Conservation (phyloP, 305 asterid genomes). For the Fraxinus paxiana region DNA sequence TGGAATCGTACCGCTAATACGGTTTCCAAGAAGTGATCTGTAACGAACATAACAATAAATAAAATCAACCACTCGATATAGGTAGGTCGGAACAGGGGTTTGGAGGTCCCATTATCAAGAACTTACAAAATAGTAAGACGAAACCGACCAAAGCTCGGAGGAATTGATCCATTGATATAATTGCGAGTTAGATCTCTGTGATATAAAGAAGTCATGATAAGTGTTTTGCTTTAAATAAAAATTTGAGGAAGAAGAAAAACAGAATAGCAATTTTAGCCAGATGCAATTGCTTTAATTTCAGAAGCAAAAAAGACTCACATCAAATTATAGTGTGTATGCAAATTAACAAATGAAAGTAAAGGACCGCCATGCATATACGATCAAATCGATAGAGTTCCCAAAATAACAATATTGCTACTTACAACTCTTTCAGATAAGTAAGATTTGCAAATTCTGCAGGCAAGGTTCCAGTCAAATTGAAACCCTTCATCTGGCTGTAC, state of each 20-base stretch:
- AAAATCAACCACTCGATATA: not conserved
- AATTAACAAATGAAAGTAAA: not conserved
- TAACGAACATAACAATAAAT: conserved; percentile 7
- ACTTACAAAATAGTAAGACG: conserved; percentile 56
- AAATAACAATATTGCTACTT: conserved; percentile 24
- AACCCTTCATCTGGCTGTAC: conserved; percentile 59
- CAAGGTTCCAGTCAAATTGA: conserved; percentile 63
- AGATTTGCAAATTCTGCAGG: conserved; percentile 67
- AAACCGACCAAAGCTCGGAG: conserved; percentile 45
- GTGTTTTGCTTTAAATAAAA: not conserved
- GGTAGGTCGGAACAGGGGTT: not conserved
- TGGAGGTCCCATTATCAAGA: not conserved
- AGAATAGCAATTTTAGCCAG: not conserved
- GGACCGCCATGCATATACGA: not conserved
- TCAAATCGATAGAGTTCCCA: not conserved
- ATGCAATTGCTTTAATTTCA: not conserved
- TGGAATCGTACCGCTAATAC: conserved; percentile 65
- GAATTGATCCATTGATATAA: conserved; percentile 71
- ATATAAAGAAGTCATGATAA: conserved; percentile 8
- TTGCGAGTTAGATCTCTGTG: conserved; percentile 72
- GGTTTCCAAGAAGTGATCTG: conserved; percentile 76
- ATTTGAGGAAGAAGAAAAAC: not conserved
- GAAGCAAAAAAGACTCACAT: not conserved
- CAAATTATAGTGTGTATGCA: not conserved
- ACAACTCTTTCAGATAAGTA: conserved; percentile 48